phyloP scores from a whole-genome alignment of 306 rosid genomes.

The Trifolium subterraneum region DNA sequence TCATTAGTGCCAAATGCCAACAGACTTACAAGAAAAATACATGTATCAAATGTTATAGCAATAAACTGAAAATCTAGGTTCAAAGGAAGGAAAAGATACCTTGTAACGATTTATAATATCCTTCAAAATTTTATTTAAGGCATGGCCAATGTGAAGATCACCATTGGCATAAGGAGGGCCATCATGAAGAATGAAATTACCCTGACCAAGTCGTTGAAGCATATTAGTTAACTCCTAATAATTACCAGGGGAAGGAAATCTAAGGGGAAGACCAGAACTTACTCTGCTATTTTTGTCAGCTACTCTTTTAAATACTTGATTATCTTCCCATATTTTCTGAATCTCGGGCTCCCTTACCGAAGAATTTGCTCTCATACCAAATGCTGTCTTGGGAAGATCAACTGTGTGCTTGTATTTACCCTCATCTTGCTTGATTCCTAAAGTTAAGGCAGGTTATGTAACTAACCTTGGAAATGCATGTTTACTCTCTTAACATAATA shows the following conservation, averaged over 20 bases:
- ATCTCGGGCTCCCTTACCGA: slow-evolving; percentile 85
- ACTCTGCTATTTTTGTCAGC: slow-evolving; percentile 83
- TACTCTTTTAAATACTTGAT: slow-evolving; percentile 75
- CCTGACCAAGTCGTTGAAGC: slow-evolving; percentile 57
- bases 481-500: slow-evolving; percentile 35
- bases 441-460: slow-evolving; percentile 44
- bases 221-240: slow-evolving; percentile 40
- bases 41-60: neutral
- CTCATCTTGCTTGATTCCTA: slow-evolving; percentile 80
- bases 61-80: slow-evolving; percentile 25
- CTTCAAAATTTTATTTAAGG: slow-evolving; percentile 91
- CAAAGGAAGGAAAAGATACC: slow-evolving; percentile 53
- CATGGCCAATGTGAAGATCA: slow-evolving; percentile 98
- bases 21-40: slow-evolving; percentile 23
- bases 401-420: slow-evolving; percentile 96
- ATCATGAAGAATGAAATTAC: slow-evolving; percentile 86
- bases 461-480: slow-evolving; percentile 31
- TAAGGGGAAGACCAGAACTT: slow-evolving; percentile 45
- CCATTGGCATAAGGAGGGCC: slow-evolving; percentile 99
- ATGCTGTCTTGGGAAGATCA: slow-evolving; percentile 93
- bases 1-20: neutral
- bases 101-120: slow-evolving; percentile 95
- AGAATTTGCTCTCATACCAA: slow-evolving; percentile 94
- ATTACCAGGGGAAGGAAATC: neutral
- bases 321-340: slow-evolving; percentile 94